A percentile compares a stretch with the other conserved stretches of the same genome.
Evolutionary conservation across 73 alveolate species (phyloP).

Genomic region (Paramecium sonneborni): DNA sequence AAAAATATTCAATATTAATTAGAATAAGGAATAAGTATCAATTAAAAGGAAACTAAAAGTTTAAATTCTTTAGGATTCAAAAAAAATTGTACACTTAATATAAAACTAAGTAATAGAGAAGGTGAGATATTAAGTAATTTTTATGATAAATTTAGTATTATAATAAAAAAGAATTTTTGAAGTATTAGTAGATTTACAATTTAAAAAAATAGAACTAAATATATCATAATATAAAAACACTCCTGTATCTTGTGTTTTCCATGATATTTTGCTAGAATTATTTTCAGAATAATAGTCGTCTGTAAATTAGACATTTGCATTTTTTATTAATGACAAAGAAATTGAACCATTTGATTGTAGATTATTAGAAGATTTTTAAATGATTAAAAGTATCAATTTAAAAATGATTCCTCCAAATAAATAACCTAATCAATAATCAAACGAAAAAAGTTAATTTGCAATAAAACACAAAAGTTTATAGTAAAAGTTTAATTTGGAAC

Average conservation of each 20-base stretch:
- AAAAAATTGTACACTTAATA: no score
- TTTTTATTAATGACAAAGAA: neutral
- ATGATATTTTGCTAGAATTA: neutral
- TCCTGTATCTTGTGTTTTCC: neutral
- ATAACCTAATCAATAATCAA: neutral
- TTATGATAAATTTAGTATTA: no score
- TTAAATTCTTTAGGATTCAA: no score
- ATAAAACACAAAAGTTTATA: neutral
- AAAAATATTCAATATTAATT: no score
- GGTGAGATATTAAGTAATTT: no score
- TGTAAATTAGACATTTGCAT: neutral
- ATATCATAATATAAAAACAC: neutral
- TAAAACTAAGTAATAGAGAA: no score
- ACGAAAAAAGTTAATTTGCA: neutral
- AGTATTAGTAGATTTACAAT: neutral
- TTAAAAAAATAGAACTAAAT: neutral
- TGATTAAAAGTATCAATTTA: neutral
- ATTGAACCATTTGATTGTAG: neutral
- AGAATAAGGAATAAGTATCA: no score
- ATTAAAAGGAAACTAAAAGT: no score
- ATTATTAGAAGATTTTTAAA: neutral
- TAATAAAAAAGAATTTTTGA: neutral
- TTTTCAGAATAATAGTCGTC: neutral
- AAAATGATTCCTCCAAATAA: neutral
- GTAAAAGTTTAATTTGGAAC: no score